Evolutionary conservation across 169 alveolate species (phyloP).

Genomic region (Cryptosporidium tyzzeri): DNA sequence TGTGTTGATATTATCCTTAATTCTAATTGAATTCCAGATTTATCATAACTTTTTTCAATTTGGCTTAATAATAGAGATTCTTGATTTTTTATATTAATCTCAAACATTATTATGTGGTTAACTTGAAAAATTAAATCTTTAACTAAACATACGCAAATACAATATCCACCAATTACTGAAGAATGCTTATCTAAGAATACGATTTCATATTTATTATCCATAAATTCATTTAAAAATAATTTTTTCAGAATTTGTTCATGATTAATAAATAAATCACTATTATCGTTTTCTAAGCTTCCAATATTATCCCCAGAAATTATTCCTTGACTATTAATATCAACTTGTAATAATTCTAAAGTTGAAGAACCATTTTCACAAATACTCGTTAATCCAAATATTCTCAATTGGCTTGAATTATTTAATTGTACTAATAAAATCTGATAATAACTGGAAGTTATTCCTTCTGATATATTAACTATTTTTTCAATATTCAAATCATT

Average conservation of each 20-base stretch:
- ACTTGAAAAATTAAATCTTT: not conserved
- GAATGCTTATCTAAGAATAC: constrained; percentile 8
- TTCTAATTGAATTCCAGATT: not conserved
- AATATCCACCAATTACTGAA: not conserved
- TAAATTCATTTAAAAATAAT: not conserved
- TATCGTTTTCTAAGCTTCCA: not conserved
- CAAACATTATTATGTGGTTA: constrained; percentile 31
- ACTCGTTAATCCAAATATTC: constrained; percentile 14
- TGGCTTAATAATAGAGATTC: not conserved
- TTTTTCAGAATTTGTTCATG: constrained; percentile 17
- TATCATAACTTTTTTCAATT: not conserved
- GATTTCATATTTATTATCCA: not conserved
- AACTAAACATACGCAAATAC: constrained; percentile 19
- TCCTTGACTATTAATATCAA: not conserved
- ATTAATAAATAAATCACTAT: not conserved
- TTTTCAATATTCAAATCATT: not conserved
- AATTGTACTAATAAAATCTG: constrained; percentile 18
- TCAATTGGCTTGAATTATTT: not conserved
- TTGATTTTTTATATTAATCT: not conserved
- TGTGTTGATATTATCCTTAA: not conserved
- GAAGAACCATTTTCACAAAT: not conserved
- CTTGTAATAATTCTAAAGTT: constrained; percentile 11
- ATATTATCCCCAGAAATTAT: not conserved
- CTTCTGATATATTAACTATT: not conserved
- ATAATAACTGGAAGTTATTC: constrained; percentile 20